These are phyloP conservation scores for Pholiota molesta DNA, from an alignment of 768 basidiomycete genomes.

Conservation along the genomic window DNA sequence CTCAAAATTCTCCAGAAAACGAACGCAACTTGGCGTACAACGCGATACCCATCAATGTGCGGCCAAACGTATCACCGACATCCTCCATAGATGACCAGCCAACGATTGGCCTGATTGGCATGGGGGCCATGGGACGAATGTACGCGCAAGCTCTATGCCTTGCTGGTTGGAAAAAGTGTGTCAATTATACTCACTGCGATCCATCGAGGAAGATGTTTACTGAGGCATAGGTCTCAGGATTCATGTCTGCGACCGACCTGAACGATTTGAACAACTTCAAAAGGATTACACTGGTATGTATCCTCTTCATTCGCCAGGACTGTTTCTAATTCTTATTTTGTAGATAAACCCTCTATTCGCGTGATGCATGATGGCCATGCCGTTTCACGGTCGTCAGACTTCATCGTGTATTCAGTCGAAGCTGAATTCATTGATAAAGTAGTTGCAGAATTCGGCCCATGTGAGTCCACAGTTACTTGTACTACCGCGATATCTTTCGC, in stretches of 20 bases:
- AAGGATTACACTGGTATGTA: constrained; percentile 60
- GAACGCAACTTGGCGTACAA: constrained; percentile 12
- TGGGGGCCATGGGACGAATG: constrained; percentile 98
- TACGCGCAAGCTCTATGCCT: constrained; percentile 78
- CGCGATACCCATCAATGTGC: constrained; percentile 30
- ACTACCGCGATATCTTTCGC: too few relatives aligned
- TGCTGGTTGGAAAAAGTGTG: constrained; percentile 86
- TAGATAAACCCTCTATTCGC: constrained; percentile 62
- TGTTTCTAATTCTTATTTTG: background rate
- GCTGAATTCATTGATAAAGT: constrained; percentile 84
- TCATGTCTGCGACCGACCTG: constrained; percentile 84
- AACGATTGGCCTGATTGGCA: constrained; percentile 89
- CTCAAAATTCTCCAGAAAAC: background rate
- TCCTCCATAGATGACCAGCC: constrained; percentile 54
- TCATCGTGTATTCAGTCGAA: constrained; percentile 94
- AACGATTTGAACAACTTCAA: constrained; percentile 66
- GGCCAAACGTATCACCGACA: constrained; percentile 34
- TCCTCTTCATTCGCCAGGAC: background rate
- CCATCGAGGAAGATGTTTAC: background rate
- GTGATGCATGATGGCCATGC: constrained; percentile 82
- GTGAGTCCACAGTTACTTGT: constrained; percentile 45
- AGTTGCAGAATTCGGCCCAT: constrained; percentile 91
- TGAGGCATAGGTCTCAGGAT: constrained; percentile 54
- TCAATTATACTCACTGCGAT: background rate
- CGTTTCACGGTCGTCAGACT: constrained; percentile 88